Conservation (phyloP, 805 yeast species). For the Candida suzukii region DNA sequence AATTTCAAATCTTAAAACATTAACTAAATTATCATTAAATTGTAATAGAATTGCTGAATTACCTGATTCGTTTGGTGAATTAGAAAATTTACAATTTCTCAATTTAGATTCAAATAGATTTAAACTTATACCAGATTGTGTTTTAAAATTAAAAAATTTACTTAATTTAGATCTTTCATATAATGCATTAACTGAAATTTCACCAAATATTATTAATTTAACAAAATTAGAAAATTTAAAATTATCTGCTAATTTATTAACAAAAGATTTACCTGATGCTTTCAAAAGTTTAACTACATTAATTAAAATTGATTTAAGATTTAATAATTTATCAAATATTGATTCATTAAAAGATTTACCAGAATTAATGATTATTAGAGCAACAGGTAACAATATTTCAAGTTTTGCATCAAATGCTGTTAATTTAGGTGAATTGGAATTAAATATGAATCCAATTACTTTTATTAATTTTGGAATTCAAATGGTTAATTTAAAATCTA, state of each 20-base stretch:
- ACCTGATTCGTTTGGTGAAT: constrained; percentile 53
- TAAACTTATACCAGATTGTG: constrained; percentile 53
- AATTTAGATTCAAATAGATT: constrained; percentile 79
- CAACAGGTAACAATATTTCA: constrained; percentile 71
- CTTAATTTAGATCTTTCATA: constrained; percentile 73
- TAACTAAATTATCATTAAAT: constrained; percentile 58
- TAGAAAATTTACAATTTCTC: constrained; percentile 48
- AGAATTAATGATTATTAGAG: constrained; percentile 61
- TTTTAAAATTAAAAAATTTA: constrained; percentile 53
- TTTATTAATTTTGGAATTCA: constrained; percentile 46
- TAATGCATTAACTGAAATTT: constrained; percentile 58
- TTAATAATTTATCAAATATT: constrained; percentile 51
- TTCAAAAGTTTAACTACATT: constrained; percentile 48
- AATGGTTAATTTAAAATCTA: constrained; percentile 55
- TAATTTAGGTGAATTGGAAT: constrained; percentile 57
- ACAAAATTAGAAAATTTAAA: constrained; percentile 60
- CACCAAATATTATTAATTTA: constrained; percentile 53
- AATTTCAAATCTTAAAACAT: constrained; percentile 43
- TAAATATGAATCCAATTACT: constrained; percentile 83
- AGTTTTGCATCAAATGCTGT: constrained; percentile 58
- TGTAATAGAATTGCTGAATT: constrained; percentile 64
- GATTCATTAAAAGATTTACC: constrained; percentile 52
- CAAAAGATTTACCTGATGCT: constrained; percentile 42
- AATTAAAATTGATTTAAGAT: constrained; percentile 70
- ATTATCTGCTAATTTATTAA: constrained; percentile 64